Base-by-base conservation (phyloP, 2,329 filamentous ascomycete species). In the Ilyonectria mors-panacis region DNA sequence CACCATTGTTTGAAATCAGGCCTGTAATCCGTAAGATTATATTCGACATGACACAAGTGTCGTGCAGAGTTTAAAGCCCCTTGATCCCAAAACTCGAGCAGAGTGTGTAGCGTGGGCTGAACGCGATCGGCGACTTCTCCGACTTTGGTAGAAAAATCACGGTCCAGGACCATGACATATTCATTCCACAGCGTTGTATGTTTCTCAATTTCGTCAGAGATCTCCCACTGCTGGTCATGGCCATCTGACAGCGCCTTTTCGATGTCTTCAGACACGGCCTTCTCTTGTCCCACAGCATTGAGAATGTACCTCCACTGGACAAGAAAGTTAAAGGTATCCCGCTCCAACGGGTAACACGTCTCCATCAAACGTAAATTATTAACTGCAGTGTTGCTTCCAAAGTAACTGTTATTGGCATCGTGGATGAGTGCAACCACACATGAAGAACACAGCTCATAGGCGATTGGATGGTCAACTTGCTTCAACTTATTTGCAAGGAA, bases 251-350 rank as follows among this genome's bases (percentile, higher is more conserved):
- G 30, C 9, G 45, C 12, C 33, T 30, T 21, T 10, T n/a, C 4
- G 5, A 10, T 17, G 50, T 26, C 21, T 9, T 28, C 7, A 2
- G 17, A 19, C 37, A 9, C 21, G 15, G 17, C 15, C 33, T n/a
- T 13, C 2, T 6, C 45, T 2, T 19, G 45, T 6, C 19, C 5
- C 17, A 21, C 19, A 8, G 23, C 10, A 3, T 26, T 30, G 4
- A 59, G 35, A 33, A 51, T 35, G 9, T 51, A 39, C 26, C 57
- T 42, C 57, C 57, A 51, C 21, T 28, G 10, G 45, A 42, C 26
- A 2, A 51, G 30, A 17, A 51, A 44, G 19, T 23, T 6, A 39
- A 51, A 15, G 10, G 26, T 10, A 3, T 7, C 39, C 26, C 17
- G 6, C 8, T 17, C 28, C 12, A 42, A 19, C 3, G 45, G 45